Evolutionary conservation across 352 stramenopile species (phyloP).

Genomic region (Phytophthora constricta): DNA sequence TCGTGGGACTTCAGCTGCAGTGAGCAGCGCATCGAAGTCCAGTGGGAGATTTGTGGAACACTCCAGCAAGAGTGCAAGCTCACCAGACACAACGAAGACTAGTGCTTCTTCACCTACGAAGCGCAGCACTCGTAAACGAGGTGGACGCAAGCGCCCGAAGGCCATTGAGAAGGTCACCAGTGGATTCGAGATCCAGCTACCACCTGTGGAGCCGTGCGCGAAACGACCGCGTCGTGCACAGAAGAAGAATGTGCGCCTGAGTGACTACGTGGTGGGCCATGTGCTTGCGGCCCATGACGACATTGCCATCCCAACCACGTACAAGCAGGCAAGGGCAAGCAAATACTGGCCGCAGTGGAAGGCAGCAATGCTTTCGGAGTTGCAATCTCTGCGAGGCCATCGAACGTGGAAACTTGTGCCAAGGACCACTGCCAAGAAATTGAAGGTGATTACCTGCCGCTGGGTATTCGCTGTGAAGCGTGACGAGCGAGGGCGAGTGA

Average conservation of each 20-base stretch:
- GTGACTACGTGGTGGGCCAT: conserved; percentile 8
- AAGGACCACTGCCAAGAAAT: not conserved
- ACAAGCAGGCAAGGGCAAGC: not conserved
- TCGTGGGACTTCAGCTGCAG: not conserved
- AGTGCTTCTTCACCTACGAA: not conserved
- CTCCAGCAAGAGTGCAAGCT: not conserved
- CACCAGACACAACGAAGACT: not conserved
- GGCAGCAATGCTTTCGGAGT: conserved; percentile 4
- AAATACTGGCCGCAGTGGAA: conserved; percentile 11
- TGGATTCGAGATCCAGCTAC: not conserved
- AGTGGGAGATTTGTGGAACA: not conserved
- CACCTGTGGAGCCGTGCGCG: not conserved
- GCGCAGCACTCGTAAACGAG: not conserved
- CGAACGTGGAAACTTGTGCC: conserved; percentile 14
- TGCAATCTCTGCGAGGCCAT: conserved; percentile 5
- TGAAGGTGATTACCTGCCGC: conserved; percentile 9
- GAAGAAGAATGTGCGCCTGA: conserved; percentile 7
- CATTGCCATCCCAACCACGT: not conserved
- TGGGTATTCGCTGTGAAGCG: conserved; percentile 26
- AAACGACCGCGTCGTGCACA: not conserved
- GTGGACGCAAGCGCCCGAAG: not conserved
- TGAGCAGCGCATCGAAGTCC: not conserved
- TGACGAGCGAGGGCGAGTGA: conserved; percentile 16
- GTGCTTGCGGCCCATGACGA: not conserved
- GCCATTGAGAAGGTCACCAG: not conserved